Percentiles rank a stretch among this genome's conserved stretches.
These are phyloP conservation scores for Cytospora paraplurivora DNA, from an alignment of 2,329 filamentous ascomycete genomes.

Conservation along the genomic window DNA sequence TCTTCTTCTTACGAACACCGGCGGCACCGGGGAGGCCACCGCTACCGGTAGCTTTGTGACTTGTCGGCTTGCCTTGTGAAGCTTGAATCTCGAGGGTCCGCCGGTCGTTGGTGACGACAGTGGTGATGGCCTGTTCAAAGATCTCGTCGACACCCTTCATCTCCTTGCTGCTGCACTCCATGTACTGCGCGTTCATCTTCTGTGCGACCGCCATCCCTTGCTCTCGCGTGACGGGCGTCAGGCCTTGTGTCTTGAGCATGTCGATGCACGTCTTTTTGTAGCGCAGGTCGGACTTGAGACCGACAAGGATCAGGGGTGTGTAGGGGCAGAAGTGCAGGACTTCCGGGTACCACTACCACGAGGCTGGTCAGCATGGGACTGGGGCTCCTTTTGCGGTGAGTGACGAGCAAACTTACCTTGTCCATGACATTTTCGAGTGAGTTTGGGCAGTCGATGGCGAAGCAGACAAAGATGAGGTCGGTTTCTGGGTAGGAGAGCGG, in stretches of 20 bases:
- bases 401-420: slow-evolving; percentile 66
- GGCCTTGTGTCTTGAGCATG: slow-evolving; percentile 95
- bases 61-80: slow-evolving; percentile 40
- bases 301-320: slow-evolving; percentile 91
- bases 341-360: slow-evolving; percentile 90
- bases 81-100: slow-evolving; percentile 60
- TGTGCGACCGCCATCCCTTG: slow-evolving; percentile 86
- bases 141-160: slow-evolving; percentile 96
- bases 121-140: slow-evolving; percentile 88
- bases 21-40: slow-evolving; percentile 41
- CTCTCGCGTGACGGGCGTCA: slow-evolving; percentile 90
- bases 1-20: slow-evolving; percentile 70
- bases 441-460: slow-evolving; percentile 98
- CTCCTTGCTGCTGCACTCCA: slow-evolving; percentile 98
- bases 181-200: slow-evolving; percentile 94
- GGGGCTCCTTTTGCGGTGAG: neutral
- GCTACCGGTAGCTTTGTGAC: slow-evolving; percentile 38
- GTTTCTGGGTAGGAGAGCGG: slow-evolving; percentile 98
- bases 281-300: slow-evolving; percentile 94
- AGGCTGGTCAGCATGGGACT: slow-evolving; percentile 8
- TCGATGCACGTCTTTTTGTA: slow-evolving; percentile 97
- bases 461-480: slow-evolving; percentile 97
- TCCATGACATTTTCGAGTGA: slow-evolving; percentile 98
- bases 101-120: slow-evolving; percentile 79
- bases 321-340: slow-evolving; percentile 98